Evolutionary conservation across 163 green algal genomes (phyloP), one percentile per base, ranked within the genome.

Genomic region (Chlorella variabilis): DNA sequence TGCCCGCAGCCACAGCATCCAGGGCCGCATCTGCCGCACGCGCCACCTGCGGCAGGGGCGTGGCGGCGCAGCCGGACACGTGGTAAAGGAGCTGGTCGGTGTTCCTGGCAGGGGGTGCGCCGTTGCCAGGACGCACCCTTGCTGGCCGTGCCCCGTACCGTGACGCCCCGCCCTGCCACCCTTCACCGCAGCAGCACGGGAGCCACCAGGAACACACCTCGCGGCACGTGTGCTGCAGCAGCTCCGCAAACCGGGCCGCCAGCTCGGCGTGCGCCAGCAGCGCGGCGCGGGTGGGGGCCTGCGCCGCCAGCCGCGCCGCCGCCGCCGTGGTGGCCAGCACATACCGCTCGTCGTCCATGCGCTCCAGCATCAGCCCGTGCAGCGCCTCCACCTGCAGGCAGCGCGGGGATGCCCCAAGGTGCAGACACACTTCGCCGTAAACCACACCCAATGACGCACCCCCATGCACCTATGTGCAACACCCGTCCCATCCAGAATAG

Each of bases 341-440:
- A 83, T 96, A 94, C 83, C 96, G 92, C 39, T 97, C 91, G 61
- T 98, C 93, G 33, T 95, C 90, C 88, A 94, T 93, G 83, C 94
- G 94, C n/a, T 92, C 87, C 31, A 85, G 86, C 86, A 98, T 93
- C 63, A 96, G 78, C 1, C 82, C 70, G 74, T 93, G 92, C 74
- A 98, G 81, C 18, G 58, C 62, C 41, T 82, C 68, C 63, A 91
- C 83, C 86, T 90, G 61, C 39, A 38, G 15, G 63, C n/a, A n/a
- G n/a, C n/a, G 31, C 31, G 21, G n/a, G 4, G 58, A 6, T 9
- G 42, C n/a, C n/a, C n/a, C n/a, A n/a, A n/a, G n/a, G n/a, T n/a
- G n/a, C n/a, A n/a, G n/a, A n/a, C n/a, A n/a, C n/a, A n/a, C n/a
- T n/a, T n/a, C n/a, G n/a, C n/a, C n/a, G n/a, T n/a, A n/a, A n/a